Percentiles rank a stretch among this genome's conserved stretches.
Evolutionary conservation across 345 rosid species (phyloP).

Genomic region (Geranium brycei): DNA sequence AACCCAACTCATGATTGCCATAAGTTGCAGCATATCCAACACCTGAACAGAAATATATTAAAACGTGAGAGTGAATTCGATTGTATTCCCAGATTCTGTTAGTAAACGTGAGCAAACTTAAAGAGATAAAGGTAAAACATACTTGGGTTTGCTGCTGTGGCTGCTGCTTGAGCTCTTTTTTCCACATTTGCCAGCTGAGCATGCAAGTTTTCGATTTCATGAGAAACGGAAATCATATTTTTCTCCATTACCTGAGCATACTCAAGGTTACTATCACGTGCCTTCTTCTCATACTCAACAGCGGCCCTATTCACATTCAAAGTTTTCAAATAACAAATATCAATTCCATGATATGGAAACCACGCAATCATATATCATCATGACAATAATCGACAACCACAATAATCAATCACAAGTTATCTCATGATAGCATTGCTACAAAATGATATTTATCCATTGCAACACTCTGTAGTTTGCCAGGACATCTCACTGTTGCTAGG

Average conservation of each 20-base stretch:
- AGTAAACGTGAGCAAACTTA: not conserved
- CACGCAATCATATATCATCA: not conserved
- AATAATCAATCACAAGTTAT: too few species aligned
- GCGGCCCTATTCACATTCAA: conserved; percentile 39
- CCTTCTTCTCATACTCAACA: conserved; percentile 65
- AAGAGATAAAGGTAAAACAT: not conserved
- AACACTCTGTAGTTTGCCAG: too few species aligned
- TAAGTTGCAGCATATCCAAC: conserved; percentile 31
- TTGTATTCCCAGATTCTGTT: not conserved
- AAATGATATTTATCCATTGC: not conserved
- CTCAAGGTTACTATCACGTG: conserved; percentile 45
- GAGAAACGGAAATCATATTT: conserved; percentile 28
- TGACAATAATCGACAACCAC: not conserved
- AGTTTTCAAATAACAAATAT: not conserved
- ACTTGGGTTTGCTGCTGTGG: conserved; percentile 40
- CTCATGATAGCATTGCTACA: not conserved
- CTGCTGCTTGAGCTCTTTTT: conserved; percentile 35
- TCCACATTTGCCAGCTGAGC: conserved; percentile 35
- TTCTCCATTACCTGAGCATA: conserved; percentile 52
- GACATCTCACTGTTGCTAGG: not conserved
- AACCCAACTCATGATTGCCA: conserved; percentile 25
- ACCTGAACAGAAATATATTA: conserved; percentile 14
- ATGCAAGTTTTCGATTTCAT: conserved; percentile 38
- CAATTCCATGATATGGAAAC: conserved; percentile 4
- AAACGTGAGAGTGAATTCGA: conserved; percentile 4